Percentiles rank a stretch among this genome's conserved stretches.
These are phyloP conservation scores for Miamiensis avidus DNA, from an alignment of 169 alveolate species.

Conservation along the genomic window DNA sequence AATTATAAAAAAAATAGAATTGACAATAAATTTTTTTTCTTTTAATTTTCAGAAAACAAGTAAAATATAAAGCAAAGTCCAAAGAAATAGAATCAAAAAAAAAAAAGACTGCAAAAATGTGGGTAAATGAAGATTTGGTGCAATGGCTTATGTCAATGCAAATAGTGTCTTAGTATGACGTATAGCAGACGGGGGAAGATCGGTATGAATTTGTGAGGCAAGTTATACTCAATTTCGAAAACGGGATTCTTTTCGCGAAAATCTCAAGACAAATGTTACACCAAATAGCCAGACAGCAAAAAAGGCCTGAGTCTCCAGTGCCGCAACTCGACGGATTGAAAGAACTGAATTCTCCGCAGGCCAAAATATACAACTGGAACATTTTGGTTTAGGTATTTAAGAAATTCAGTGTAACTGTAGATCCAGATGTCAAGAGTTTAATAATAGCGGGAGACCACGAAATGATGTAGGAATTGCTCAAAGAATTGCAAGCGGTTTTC, in stretches of 20 bases:
- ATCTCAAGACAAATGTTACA: not conserved
- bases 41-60: no score
- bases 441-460: slow-evolving; percentile 70
- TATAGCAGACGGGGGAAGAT: not conserved
- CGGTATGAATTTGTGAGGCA: not conserved
- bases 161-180: not conserved
- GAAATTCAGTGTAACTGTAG: slow-evolving; percentile 41
- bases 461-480: slow-evolving; percentile 54
- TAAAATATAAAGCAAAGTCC: no score
- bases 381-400: slow-evolving; percentile 38
- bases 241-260: slow-evolving; percentile 12
- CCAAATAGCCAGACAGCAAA: not conserved
- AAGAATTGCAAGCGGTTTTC: slow-evolving; percentile 5
- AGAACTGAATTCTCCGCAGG: slow-evolving; percentile 43
- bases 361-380: slow-evolving; percentile 72
- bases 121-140: not conserved
- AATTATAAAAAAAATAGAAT: no score
- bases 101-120: not conserved
- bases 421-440: slow-evolving; percentile 55
- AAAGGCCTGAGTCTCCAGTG: slow-evolving; percentile 25
- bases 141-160: not conserved
- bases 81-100: no score
- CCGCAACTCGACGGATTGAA: slow-evolving; percentile 44
- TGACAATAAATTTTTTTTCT: no score
- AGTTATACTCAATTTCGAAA: not conserved